Base-by-base conservation (phyloP, 192 early-diverging fungal species). In the Polychytrium aggregatum region DNA sequence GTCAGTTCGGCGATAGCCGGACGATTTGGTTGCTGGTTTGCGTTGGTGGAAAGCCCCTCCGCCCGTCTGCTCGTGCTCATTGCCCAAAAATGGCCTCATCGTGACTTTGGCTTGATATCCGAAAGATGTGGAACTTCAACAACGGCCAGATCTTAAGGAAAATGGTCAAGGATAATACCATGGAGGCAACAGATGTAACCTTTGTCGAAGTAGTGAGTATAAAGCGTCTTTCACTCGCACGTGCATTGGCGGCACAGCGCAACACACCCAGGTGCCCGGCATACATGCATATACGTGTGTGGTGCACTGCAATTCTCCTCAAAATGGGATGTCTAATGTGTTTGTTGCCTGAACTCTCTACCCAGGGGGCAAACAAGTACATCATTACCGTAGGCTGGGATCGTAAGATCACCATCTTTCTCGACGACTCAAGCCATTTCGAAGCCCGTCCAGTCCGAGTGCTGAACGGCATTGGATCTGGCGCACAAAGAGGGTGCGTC, bases 41-140 rank as follows among this genome's bases (percentile, higher is more conserved):
- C n/a, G n/a, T n/a, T n/a, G n/a, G n/a, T n/a, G n/a, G n/a, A n/a
- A n/a, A n/a, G n/a, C n/a, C n/a, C n/a, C n/a, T n/a, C n/a, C n/a
- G n/a, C n/a, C n/a, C n/a, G n/a, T n/a, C n/a, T n/a, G n/a, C n/a
- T n/a, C n/a, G n/a, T n/a, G n/a, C n/a, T n/a, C n/a, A n/a, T n/a
- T n/a, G n/a, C n/a, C n/a, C n/a, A n/a, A n/a, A n/a, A n/a, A n/a
- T n/a, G n/a, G n/a, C n/a, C n/a, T n/a, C n/a, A n/a, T n/a, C n/a
- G n/a, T n/a, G n/a, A n/a, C n/a, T n/a, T n/a, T n/a, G n/a, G n/a
- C n/a, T n/a, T n/a, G n/a, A n/a, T n/a, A n/a, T n/a, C n/a, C n/a
- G 17, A 21, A 36, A 77, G 64, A 79, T 81, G 72, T 81, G 78
- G 78, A 81, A 81, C 60, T 81, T 79, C 60, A 81, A 81, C 57